These are phyloP conservation scores for Luzula sylvatica DNA, from an alignment of 176 grass and related monocot genomes.

Conservation along the genomic window DNA sequence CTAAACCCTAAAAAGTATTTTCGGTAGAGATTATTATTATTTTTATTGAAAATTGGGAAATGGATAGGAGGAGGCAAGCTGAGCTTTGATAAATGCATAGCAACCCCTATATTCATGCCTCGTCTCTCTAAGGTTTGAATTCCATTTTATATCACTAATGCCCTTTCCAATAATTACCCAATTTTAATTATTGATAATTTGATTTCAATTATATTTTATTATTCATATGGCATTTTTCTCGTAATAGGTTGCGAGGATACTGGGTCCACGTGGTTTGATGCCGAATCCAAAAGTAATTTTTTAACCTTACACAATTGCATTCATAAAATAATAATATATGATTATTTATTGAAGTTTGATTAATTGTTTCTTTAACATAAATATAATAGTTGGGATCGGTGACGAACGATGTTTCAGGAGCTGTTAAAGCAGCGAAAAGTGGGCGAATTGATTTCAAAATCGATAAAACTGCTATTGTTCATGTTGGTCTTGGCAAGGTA, in stretches of 20 bases:
- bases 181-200: too few relatives aligned
- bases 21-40: too few relatives aligned
- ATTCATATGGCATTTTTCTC: constrained; percentile 6
- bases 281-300: constrained; percentile 88
- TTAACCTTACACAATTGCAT: not conserved
- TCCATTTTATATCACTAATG: not conserved
- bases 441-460: constrained; percentile 96
- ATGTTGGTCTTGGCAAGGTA: constrained; percentile 98
- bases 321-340: constrained; percentile 8
- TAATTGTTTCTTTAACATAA: not conserved
- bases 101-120: constrained; percentile 96
- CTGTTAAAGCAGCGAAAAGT: constrained; percentile 80
- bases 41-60: constrained; percentile 9
- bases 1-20: too few relatives aligned
- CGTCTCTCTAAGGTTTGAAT: constrained; percentile 82
- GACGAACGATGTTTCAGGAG: constrained; percentile 79
- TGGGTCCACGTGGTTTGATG: constrained; percentile 96
- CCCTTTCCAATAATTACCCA: too few relatives aligned
- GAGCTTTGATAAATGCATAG: constrained; percentile 94
- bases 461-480: constrained; percentile 96
- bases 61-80: constrained; percentile 81
- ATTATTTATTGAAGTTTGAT: not conserved
- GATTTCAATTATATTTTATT: too few relatives aligned
- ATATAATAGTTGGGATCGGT: constrained; percentile 74
- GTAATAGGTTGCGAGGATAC: constrained; percentile 78